Conservation (phyloP, 2,329 filamentous ascomycete genomes). For the Fusarium sambucinum region DNA sequence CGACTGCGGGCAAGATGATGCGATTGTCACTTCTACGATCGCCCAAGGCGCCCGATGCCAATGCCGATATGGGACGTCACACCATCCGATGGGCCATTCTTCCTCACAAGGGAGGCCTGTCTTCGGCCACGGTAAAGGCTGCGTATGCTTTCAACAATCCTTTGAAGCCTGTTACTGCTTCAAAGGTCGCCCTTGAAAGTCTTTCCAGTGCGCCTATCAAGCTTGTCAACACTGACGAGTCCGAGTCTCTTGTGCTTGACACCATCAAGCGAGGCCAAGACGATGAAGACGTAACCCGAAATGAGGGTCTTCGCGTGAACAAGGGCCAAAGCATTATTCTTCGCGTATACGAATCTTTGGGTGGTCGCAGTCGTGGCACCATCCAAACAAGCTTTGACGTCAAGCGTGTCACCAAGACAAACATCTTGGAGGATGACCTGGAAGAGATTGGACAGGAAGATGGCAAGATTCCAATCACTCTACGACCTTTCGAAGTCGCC, state of each 20-base stretch:
- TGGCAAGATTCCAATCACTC: conserved; percentile 68
- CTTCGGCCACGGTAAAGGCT: conserved; percentile 80
- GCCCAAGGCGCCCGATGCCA: conserved; percentile 91
- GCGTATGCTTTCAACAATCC: conserved; percentile 94
- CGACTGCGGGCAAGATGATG: conserved; percentile 90
- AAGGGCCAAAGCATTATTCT: conserved; percentile 84
- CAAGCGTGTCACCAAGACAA: conserved; percentile 83
- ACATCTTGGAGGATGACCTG: conserved; percentile 88
- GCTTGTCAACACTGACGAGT: conserved; percentile 68
- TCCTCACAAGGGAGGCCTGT: conserved; percentile 81
- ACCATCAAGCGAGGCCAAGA: conserved; percentile 94
- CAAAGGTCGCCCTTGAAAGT: conserved; percentile 46
- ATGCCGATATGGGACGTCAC: conserved; percentile 94
- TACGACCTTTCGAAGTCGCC: conserved; percentile 87
- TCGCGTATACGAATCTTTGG: conserved; percentile 88
- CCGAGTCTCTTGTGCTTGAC: conserved; percentile 80
- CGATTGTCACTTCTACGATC: conserved; percentile 86
- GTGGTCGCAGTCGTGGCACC: conserved; percentile 79
- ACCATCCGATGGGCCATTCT: conserved; percentile 90
- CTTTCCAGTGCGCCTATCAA: conserved; percentile 66
- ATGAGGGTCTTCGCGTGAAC: conserved; percentile 71
- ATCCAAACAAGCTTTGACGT: conserved; percentile 78
- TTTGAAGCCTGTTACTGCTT: conserved; percentile 58
- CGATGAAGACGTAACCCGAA: conserved; percentile 77
- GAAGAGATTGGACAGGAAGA: conserved; percentile 69